phyloP scores from a whole-genome alignment of 768 basidiomycete species.

The Tremella yokohamensis region DNA sequence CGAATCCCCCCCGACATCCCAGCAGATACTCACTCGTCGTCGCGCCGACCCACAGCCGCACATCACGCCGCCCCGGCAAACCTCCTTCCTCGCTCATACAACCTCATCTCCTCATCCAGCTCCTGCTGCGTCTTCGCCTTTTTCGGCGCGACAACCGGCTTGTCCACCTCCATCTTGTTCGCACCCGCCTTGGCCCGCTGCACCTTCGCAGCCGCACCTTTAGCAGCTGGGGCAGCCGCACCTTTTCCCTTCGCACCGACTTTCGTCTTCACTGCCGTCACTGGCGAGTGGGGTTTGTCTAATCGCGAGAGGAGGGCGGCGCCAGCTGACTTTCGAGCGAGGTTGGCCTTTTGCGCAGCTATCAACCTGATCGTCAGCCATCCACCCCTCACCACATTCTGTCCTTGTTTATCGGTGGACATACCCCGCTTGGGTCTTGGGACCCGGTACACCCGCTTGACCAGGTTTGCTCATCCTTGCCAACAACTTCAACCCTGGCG shows the following conservation, averaged over 20 bases:
- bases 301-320: slow-evolving; percentile 29
- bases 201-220: slow-evolving; percentile 20
- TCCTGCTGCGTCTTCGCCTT: slow-evolving; percentile 38
- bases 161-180: slow-evolving; percentile 34
- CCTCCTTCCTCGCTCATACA: slow-evolving; percentile 30
- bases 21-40: too few species aligned
- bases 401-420: too few species aligned
- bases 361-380: slow-evolving; percentile 14
- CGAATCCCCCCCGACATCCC: too few species aligned
- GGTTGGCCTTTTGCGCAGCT: slow-evolving; percentile 38
- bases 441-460: slow-evolving; percentile 6
- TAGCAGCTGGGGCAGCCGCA: slow-evolving; percentile 4
- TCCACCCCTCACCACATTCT: background rate
- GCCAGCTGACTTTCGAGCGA: slow-evolving; percentile 22
- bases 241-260: slow-evolving; percentile 18
- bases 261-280: background rate
- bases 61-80: slow-evolving; percentile 21
- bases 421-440: slow-evolving; percentile 2
- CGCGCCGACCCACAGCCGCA: too few species aligned
- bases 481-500: slow-evolving; percentile 33
- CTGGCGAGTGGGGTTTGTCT: slow-evolving; percentile 11
- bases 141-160: slow-evolving; percentile 7
- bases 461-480: slow-evolving; percentile 29
- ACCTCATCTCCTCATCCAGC: slow-evolving; percentile 45
- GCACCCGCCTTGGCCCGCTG: slow-evolving; percentile 32